Evolutionary conservation across 129 eudicot genomes (phyloP).

Genomic region (Escallonia rubra): DNA sequence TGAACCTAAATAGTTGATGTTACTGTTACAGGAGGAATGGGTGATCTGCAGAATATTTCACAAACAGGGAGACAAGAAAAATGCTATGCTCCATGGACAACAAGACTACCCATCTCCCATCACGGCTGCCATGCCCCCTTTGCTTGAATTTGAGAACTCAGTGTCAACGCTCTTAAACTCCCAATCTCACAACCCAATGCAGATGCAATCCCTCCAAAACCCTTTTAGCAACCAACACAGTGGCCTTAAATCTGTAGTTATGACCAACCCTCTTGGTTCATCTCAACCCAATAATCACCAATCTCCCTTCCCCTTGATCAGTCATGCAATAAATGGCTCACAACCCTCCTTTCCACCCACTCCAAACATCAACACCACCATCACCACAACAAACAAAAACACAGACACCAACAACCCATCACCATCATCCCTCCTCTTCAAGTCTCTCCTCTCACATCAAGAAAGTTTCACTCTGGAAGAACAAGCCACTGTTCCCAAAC

Average conservation of each 20-base stretch:
- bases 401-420: slow-evolving; percentile 1
- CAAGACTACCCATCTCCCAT: slow-evolving; percentile 20
- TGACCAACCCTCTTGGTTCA: neutral
- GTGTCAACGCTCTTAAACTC: neutral
- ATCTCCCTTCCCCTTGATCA: neutral
- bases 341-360: slow-evolving; percentile 16
- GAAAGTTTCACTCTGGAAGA: slow-evolving; percentile 1
- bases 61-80: slow-evolving; percentile 43
- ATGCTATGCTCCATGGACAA: slow-evolving; percentile 29
- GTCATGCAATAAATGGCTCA: neutral
- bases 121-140: slow-evolving; percentile 23
- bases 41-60: slow-evolving; percentile 73
- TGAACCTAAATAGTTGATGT: neutral
- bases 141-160: slow-evolving; percentile 6
- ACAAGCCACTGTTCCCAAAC: slow-evolving; percentile 18
- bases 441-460: slow-evolving; percentile 30
- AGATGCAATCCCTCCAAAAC: neutral
- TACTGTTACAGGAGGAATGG: slow-evolving; percentile 62
- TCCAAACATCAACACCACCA: neutral
- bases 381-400: slow-evolving; percentile 10
- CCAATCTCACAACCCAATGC: slow-evolving; percentile 3
- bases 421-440: slow-evolving; percentile 10
- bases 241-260: slow-evolving; percentile 30
- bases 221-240: slow-evolving; percentile 23
- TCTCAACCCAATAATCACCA: neutral